phyloP scores from a whole-genome alignment of 2,329 filamentous ascomycete genomes.

The Zymoseptoria brevis region DNA sequence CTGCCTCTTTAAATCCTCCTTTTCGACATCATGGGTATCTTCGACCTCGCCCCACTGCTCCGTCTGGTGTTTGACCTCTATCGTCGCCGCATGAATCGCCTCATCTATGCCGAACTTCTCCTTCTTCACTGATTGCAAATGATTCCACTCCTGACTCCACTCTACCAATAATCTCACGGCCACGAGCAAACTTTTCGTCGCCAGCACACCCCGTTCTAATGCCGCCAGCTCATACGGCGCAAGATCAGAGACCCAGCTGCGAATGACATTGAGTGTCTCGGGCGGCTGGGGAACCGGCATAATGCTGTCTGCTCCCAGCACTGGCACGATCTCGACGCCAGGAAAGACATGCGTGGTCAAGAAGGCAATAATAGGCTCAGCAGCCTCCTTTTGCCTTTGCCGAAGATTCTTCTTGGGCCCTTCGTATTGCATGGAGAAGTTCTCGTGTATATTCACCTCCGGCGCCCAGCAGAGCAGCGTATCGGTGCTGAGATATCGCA shows the following conservation, averaged over 20 bases:
- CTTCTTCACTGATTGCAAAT: slow-evolving; percentile 38
- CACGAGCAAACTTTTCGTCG: slow-evolving; percentile 77
- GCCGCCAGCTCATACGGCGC: slow-evolving; percentile 76
- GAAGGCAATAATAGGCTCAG: slow-evolving; percentile 63
- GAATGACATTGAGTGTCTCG: slow-evolving; percentile 67
- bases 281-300: slow-evolving; percentile 65
- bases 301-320: slow-evolving; percentile 72
- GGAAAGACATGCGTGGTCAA: slow-evolving; percentile 73
- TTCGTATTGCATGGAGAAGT: slow-evolving; percentile 34
- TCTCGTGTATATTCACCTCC: slow-evolving; percentile 43
- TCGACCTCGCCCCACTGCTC: slow-evolving; percentile 93
- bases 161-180: slow-evolving; percentile 71
- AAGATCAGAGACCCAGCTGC: slow-evolving; percentile 66
- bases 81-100: slow-evolving; percentile 65
- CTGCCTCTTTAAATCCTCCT: slow-evolving; percentile 80
- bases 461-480: slow-evolving; percentile 86
- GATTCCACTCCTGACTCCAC: slow-evolving; percentile 70
- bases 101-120: slow-evolving; percentile 69
- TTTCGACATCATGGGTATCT: slow-evolving; percentile 94
- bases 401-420: slow-evolving; percentile 49
- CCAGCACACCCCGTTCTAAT: slow-evolving; percentile 73
- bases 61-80: slow-evolving; percentile 89
- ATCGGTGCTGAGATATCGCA: slow-evolving; percentile 88
- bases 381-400: slow-evolving; percentile 61
- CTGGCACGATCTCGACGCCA: slow-evolving; percentile 67